These are phyloP conservation scores for Eutypa lata DNA, from an alignment of 2,329 filamentous ascomycete genomes.

Conservation along the genomic window DNA sequence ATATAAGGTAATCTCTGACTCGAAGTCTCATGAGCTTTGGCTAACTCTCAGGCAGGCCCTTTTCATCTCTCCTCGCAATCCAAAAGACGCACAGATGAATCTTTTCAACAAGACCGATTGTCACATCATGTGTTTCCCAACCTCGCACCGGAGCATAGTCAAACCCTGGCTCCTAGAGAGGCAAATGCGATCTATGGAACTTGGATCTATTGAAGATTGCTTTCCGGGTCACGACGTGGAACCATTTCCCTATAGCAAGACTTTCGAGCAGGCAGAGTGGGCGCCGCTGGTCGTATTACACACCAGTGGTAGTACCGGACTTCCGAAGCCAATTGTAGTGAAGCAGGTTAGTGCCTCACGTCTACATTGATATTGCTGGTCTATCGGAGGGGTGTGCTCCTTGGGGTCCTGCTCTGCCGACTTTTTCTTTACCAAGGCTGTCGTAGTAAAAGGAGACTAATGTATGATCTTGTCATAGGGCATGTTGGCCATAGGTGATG, in stretches of 20 bases:
- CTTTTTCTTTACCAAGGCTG: neutral
- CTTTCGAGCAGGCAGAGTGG: slow-evolving; percentile 38
- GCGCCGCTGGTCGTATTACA: slow-evolving; percentile 41
- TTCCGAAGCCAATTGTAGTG: slow-evolving; percentile 43
- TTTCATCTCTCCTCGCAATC: slow-evolving; percentile 14
- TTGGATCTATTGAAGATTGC: slow-evolving; percentile 30
- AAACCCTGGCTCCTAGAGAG: slow-evolving; percentile 35
- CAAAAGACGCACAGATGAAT: slow-evolving; percentile 40
- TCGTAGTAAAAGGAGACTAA: too few species aligned
- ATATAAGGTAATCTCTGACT: slow-evolving; percentile 23
- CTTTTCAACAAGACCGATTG: slow-evolving; percentile 43
- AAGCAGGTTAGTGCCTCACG: slow-evolving; percentile 15
- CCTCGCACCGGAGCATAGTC: slow-evolving; percentile 25
- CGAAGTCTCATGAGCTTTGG: neutral
- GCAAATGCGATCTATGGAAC: slow-evolving; percentile 35
- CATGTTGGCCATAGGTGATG: slow-evolving; percentile 11
- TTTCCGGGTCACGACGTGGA: slow-evolving; percentile 32
- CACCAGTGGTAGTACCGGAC: slow-evolving; percentile 44
- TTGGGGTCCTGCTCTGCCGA: too few species aligned
- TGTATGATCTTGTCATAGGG: slow-evolving; percentile 1
- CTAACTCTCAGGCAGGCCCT: slow-evolving; percentile 5
- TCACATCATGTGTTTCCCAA: slow-evolving; percentile 33
- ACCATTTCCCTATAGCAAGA: slow-evolving; percentile 36
- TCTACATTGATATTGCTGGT: too few species aligned
- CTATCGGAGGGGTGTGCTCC: too few species aligned